Evolutionary conservation across 1,284 basidiomycete genomes (phyloP), one percentile per base, ranked within the genome.

Genomic region (Vanrija humicola): DNA sequence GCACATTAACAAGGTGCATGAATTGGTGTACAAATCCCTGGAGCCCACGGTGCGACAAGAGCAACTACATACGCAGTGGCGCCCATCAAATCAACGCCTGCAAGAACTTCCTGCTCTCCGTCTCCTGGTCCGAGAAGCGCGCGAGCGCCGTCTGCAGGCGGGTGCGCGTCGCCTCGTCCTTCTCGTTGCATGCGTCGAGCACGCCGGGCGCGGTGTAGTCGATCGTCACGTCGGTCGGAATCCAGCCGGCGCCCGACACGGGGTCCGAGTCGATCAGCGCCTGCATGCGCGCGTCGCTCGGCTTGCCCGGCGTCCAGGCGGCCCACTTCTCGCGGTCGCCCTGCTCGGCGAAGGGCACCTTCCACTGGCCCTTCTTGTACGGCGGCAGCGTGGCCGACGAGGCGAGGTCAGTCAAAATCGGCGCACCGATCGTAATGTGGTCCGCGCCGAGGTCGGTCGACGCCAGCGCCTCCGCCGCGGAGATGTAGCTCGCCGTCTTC

Each of bases 401-500:
- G 21, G 45, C 29, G 14, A 66, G 48, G 43, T 67, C 65, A 10
- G 46, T 52, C 10, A 67, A 56, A n/a, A 59, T 26, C 5, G 50
- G 56, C 2, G 19, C 39, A 14, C 57, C 53, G 45, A 67, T 19
- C 8, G 64, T 65, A 46, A 58, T 48, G 48, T 65, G 58, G 49
- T 67, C 58, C 1, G 65, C 65, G n/a, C 64, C 64, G 10, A 67
- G 58, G 26, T 62, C 56, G 48, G 50, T 42, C 47, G 59, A 58
- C 5, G 60, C 56, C 6, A 65, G 46, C 23, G 55, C 56, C 16
- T 67, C 65, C 21, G 51, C 3, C 43, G 58, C 25, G 7, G 25
- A 15, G 19, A 18, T 26, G 49, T 55, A 71, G 62, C 61, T 62
- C 14, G 70, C 70, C 16, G 64, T 59, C 57, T 69, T 70, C 65